Base-by-base conservation (phyloP, 306 rosid species). In the Crataegus laevigata region DNA sequence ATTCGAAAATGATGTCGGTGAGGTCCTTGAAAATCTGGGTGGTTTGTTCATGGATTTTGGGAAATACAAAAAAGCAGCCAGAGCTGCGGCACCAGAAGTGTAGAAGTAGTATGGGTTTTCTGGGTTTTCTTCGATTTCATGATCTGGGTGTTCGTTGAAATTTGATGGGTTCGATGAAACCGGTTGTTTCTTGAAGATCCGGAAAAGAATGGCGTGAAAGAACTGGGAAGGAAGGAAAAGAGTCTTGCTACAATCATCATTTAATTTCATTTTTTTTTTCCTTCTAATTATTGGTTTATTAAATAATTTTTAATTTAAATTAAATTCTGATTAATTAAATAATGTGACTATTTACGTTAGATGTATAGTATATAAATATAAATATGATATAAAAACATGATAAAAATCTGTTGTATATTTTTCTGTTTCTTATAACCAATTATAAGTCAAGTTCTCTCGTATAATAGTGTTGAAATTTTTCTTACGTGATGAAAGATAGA, bases 211-310 rank as follows among this genome's bases (percentile, higher is more conserved):
- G 32, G 32, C 5, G 32, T 30, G 32, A 30, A 30, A n/a, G 71
- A 87, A 91, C 97, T 94, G 91, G 81, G 21, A 81, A 51, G 65
- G 34, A 32, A 32, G 34, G 0, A 32, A 0, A 32, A 32, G 34
- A 32, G 6, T 5, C 34, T 1, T 32, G 6, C 34, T 0, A 32
- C 34, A 32, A 32, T 32, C 34, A 32, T 5, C 6, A 32, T 32
- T 32, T 32, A 32, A 32, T 32, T 5, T 5, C 6, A 4, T 0
- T 2, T 32, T 32, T 5, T 32, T 32, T 32, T 32, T 32, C 5
- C 1, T 32, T 30, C 1, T 29, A 4, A 32, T 32, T 5, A 32
- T 32, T 32, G 34, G 1, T 32, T 32, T 5, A 32, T 32, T 32
- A 32, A 32, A 32, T 32, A 6, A 1, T 32, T 32, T 32, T 32